Evolutionary conservation across 352 stramenopile genomes (phyloP), one percentile per base, ranked within the genome.

Genomic region (Pythium sp.): DNA sequence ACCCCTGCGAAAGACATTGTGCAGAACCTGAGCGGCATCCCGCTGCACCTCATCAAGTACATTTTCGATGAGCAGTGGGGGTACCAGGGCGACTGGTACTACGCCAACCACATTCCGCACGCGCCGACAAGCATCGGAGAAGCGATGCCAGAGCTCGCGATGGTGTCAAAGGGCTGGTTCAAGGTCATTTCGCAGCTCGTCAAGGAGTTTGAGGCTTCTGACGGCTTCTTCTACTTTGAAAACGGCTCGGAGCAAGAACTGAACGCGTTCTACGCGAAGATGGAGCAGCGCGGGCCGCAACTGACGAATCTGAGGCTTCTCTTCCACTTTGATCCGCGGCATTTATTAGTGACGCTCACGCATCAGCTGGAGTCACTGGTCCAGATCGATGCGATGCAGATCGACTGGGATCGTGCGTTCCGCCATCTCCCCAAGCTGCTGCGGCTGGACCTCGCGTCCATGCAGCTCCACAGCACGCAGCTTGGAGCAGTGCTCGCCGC

Each of bases 361-460:
- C 43, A 51, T 8, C 43, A 24, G 38, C 14, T 46, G 36, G 36
- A 43, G 12, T 43, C 18, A 22, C 41, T 49, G 38, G 5, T 6
- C 18, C 51, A 22, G n/a, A 11, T 57, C 9, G 26, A 65, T 20
- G 5, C 26, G 28, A 4, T 65, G 18, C 3, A 51, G n/a, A 58
- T 65, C 7, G 47, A 65, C 24, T 65, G 60, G 60, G 24, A 65
- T 8, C 28, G 47, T n/a, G 47, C 55, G 15, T 58, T 58, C 60
- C 41, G 32, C 18, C 30, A 28, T 47, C 15, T 2, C 9, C 60
- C 60, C 7, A 58, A 38, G 18, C 60, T 65, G 6, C 3, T 58
- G 47, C 60, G 60, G 8, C n/a, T 65, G 34, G 43, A 65, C 9
- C 41, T 65, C 12, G 20, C 2, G 14, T 28, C 15, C 18, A 58